Base-by-base conservation (phyloP, 768 basidiomycete genomes). In the Fomitopsis pulvina region DNA sequence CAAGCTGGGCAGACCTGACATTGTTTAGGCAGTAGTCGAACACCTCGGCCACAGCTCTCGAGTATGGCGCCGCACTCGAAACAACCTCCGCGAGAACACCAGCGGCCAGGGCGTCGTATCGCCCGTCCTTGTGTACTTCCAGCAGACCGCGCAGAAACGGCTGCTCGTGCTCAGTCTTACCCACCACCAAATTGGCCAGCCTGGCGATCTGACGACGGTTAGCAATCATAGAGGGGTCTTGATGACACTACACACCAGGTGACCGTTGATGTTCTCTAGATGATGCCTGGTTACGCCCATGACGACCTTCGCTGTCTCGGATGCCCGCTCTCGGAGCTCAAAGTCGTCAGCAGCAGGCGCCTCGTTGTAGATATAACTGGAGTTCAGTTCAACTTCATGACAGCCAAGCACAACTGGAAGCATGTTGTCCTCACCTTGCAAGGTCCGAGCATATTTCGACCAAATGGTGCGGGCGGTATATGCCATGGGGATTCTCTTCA, bases 21-120 rank as follows among this genome's bases (percentile, higher is more conserved):
- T 72, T 71, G 34, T 72, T 71, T 22, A 81, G 60, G 61, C 77
- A 80, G 63, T 80, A 79, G 54, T 80, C 72, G 41, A 81, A 60
- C 18, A 79, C 69, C 37, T 76, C 66, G 5, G 72, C 68, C n/a
- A 69, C 69, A 7, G 71, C 73, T 71, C 41, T 18, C 1, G 24
- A 25, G 16, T 9, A 52, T 38, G 25, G 51, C 24, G 75, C 73
- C 1, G 71, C 70, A n/a, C 70, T 68, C 0, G 72, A 68, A 12
- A 79, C 69, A 2, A 74, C 73, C 5, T 80, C 62, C 1, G 76
- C 73, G 8, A 81, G 52, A 7, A 76, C 67, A 25, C 68, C 68
- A 10, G 72, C 71, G 10, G 75, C 63, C 18, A 78, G 50, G 41
- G 74, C 68, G 24, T 75, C 67, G 69, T 48, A 10, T 71, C 71